Conservation (phyloP, 2,329 filamentous ascomycete species). For the Cyphellophora europaea region DNA sequence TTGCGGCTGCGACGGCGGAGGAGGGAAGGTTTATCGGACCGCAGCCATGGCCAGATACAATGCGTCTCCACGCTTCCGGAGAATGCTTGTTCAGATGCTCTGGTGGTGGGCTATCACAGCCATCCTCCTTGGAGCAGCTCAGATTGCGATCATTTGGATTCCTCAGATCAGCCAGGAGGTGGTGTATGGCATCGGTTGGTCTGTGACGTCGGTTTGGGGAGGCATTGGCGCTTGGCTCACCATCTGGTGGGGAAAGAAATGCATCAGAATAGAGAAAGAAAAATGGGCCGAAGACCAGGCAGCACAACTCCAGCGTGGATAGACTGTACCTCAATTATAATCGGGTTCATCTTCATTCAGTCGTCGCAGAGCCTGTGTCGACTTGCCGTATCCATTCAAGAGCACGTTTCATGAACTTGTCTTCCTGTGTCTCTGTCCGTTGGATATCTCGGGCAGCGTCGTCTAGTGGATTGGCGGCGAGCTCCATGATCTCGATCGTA, state of each 20-base stretch:
- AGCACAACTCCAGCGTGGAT: conserved; percentile 1
- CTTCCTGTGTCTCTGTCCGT: conserved; percentile 19
- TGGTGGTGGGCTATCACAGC: conserved; percentile 46
- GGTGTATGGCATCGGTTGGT: conserved; percentile 38
- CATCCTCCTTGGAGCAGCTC: conserved; percentile 34
- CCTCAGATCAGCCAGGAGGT: conserved; percentile 29
- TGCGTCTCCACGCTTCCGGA: conserved; percentile 44
- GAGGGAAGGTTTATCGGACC: conserved; percentile 43
- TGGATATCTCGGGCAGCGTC: conserved; percentile 1
- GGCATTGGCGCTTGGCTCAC: conserved; percentile 34
- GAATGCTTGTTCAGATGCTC: conserved; percentile 44
- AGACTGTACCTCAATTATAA: conserved; percentile 1
- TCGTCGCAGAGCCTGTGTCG: conserved; percentile 5
- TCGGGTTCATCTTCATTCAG: neutral
- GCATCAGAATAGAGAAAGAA: conserved; percentile 33
- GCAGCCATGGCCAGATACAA: conserved; percentile 42
- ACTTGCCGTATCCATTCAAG: conserved; percentile 21
- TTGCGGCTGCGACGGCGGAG: conserved; percentile 55
- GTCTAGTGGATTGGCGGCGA: conserved; percentile 8
- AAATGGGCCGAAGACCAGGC: conserved; percentile 23
- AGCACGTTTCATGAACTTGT: conserved; percentile 23
- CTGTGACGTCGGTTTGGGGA: conserved; percentile 31
- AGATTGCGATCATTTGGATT: conserved; percentile 38
- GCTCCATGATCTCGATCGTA: conserved; percentile 17
- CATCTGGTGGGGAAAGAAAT: conserved; percentile 35